Conservation (phyloP, 163 green algal genomes). For the Prototheca cutis region DNA sequence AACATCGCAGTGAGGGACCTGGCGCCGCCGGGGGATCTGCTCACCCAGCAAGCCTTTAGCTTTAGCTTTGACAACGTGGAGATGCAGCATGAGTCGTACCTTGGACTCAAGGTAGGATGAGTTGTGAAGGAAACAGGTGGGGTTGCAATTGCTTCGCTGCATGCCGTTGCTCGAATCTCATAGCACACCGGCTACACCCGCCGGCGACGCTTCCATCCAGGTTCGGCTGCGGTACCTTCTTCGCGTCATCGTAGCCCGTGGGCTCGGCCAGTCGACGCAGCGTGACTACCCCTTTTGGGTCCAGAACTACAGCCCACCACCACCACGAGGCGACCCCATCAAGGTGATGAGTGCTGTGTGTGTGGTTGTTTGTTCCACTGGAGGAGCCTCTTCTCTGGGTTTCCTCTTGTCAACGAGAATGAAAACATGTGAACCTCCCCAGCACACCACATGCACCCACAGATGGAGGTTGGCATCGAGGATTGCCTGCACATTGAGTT, state of each 20-base stretch:
- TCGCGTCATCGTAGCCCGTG: conserved; percentile 69
- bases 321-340: conserved; percentile 30
- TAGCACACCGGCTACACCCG: no score
- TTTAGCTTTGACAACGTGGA: conserved; percentile 96
- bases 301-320: conserved; percentile 51
- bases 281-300: conserved; percentile 92
- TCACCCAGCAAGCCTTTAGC: conserved; percentile 43
- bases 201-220: no score
- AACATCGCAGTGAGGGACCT: conserved; percentile 87
- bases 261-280: conserved; percentile 60
- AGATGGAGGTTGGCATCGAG: conserved; percentile 99
- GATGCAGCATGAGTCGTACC: conserved; percentile 94
- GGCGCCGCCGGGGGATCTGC: conserved; percentile 70
- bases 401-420: no score
- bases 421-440: no score
- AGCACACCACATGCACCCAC: no score
- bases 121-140: no score
- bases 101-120: conserved; percentile 56
- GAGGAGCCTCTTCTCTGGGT: background rate
- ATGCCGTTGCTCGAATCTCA: no score
- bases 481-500: conserved; percentile 99
- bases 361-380: background rate
- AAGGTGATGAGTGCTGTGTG: conserved; percentile 23
- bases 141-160: no score
- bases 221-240: conserved; percentile 66